Percentiles rank a stretch among this genome's conserved stretches.
Evolutionary conservation across 305 asterid species (phyloP).

Genomic region (Petunia hybrid): DNA sequence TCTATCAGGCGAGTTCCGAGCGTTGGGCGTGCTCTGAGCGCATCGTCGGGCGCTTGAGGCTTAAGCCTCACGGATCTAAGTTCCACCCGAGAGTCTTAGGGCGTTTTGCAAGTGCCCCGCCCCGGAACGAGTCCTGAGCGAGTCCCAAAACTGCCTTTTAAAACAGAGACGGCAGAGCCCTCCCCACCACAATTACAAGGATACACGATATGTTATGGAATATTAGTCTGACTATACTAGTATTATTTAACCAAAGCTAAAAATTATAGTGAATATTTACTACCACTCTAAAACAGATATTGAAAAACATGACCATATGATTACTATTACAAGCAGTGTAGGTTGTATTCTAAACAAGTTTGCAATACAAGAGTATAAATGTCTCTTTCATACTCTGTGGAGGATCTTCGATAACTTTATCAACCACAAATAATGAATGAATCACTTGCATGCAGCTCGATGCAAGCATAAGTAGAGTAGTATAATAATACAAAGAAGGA

Average conservation of each 20-base stretch:
- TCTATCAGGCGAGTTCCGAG: no score
- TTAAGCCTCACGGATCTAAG: no score
- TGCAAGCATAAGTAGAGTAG: no score
- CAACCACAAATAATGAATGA: background rate
- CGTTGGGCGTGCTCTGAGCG: no score
- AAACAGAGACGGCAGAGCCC: no score
- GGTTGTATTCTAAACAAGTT: background rate
- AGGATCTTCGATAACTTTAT: constrained; percentile 6
- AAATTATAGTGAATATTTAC: background rate
- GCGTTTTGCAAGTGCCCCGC: no score
- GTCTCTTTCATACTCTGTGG: background rate
- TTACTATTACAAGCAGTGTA: background rate
- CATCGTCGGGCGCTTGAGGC: no score
- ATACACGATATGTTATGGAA: background rate
- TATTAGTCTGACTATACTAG: background rate
- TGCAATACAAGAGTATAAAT: background rate
- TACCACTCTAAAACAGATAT: background rate
- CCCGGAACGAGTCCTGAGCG: no score
- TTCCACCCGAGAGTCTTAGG: no score
- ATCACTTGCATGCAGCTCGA: background rate
- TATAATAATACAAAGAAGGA: constrained; percentile 1
- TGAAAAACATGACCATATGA: background rate
- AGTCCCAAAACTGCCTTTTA: no score
- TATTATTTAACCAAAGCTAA: background rate
- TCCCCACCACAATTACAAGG: background rate